These are phyloP conservation scores for Fragaria iinumae DNA, from an alignment of 306 rosid genomes.

Conservation along the genomic window DNA sequence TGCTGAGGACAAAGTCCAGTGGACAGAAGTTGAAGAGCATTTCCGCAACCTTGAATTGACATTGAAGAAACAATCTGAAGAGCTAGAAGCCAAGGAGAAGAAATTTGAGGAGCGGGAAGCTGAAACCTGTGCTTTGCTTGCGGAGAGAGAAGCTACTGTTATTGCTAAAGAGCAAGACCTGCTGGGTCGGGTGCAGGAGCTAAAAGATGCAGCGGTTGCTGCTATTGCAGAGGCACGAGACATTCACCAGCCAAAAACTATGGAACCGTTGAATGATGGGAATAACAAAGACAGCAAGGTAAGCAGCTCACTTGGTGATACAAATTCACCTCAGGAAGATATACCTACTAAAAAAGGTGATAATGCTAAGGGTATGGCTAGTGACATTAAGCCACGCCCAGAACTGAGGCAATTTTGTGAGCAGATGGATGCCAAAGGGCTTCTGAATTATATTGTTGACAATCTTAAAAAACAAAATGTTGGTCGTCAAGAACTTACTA, in stretches of 20 bases:
- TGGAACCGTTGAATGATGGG: slow-evolving; percentile 43
- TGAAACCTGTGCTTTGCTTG: slow-evolving; percentile 38
- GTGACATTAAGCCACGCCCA: slow-evolving; percentile 58
- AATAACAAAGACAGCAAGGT: slow-evolving; percentile 59
- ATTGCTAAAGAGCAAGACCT: slow-evolving; percentile 66
- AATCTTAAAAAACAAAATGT: slow-evolving; percentile 43
- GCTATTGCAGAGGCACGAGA: slow-evolving; percentile 55
- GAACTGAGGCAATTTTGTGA: slow-evolving; percentile 54
- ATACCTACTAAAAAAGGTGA: slow-evolving; percentile 52
- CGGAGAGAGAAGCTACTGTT: slow-evolving; percentile 56
- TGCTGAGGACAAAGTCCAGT: slow-evolving; percentile 49
- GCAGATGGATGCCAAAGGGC: slow-evolving; percentile 74
- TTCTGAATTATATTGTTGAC: slow-evolving; percentile 59
- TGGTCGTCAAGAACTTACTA: slow-evolving; percentile 55
- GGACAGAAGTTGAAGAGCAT: slow-evolving; percentile 71
- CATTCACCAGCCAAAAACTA: slow-evolving; percentile 39
- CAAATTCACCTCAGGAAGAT: slow-evolving; percentile 51
- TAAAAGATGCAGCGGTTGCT: slow-evolving; percentile 69
- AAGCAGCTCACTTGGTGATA: slow-evolving; percentile 64
- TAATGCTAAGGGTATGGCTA: slow-evolving; percentile 53
- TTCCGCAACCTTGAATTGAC: slow-evolving; percentile 47
- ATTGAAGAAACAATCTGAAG: slow-evolving; percentile 51
- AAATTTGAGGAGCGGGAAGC: slow-evolving; percentile 49
- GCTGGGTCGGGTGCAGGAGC: slow-evolving; percentile 71
- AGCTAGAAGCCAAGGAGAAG: slow-evolving; percentile 60